Evolutionary conservation across 305 asterid species (phyloP), one percentile per base, ranked within the genome.

Genomic region (Fraxinus dipetala): DNA sequence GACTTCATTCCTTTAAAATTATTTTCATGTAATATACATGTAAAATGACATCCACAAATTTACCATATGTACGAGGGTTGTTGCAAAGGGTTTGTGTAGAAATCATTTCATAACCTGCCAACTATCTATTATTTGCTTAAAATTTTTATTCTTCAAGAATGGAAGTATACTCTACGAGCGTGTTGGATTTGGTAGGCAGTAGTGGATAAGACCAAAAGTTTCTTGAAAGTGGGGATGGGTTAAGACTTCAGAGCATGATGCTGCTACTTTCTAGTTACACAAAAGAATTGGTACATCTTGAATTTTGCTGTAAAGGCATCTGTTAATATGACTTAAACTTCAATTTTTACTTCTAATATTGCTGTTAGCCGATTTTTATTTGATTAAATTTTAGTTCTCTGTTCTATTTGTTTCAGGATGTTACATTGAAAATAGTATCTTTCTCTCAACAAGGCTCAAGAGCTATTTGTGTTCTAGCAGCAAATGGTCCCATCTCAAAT

Each of bases 391-490:
- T 75, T 75, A 8, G 22, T 78, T 43, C 34, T 78, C 24, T 14
- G 26, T 78, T 63, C 16, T 63, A 22, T 72, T 63, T 36, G 31
- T 77, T 18, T 77, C 90, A 94, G 99, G 99, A 96, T 87, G 93
- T 96, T 79, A 88, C 90, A 83, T 92, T 92, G 98, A 95, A 90
- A 88, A 88, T 95, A 79, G 89, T 95, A 82, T 93, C 98, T 32
- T 93, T 94, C 86, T 91, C 99, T 72, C 99, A 96, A 81, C 94
- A 93, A 90, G 99, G 93, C 79, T 88, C 94, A 2, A 84, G 96
- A 84, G 98, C 98, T 67, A 94, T 96, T 79, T 96, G 99, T 85
- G 84, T 96, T 81, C 88, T 96, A n/a, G 94, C 99, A 78, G 99
- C 99, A 76, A 92, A 90, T 67, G 99, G 99, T 81, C 79, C 92